Percentiles rank a stretch among this genome's conserved stretches.
phyloP scores from a whole-genome alignment of 2,329 filamentous ascomycete genomes.

The Stemphylium lycopersici region DNA sequence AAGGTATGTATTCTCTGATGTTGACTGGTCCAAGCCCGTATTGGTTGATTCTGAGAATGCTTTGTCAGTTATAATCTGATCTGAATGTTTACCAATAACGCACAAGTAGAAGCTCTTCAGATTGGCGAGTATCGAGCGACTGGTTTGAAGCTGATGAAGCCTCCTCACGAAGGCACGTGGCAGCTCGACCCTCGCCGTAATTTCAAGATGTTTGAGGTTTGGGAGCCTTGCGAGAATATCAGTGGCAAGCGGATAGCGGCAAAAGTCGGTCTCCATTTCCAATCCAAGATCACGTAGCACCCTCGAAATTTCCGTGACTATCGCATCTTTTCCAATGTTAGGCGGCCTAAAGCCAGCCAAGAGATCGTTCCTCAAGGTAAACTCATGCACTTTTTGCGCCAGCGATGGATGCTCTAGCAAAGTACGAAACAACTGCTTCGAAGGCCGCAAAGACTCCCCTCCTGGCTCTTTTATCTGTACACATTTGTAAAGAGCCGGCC shows the following conservation, averaged over 20 bases:
- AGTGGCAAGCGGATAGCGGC: conserved; percentile 7
- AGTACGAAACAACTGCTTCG: conserved; percentile 10
- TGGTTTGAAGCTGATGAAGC: conserved; percentile 6
- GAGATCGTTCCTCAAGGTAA: conserved; percentile 1
- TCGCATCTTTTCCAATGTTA: neutral
- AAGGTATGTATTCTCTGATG: conserved; percentile 1
- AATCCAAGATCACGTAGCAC: neutral
- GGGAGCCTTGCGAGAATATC: conserved; percentile 6
- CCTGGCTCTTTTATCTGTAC: conserved; percentile 1
- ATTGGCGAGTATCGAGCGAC: neutral
- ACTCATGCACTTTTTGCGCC: conserved; percentile 4
- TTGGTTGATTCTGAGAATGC: neutral
- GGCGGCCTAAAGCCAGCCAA: conserved; percentile 1
- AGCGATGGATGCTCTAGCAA: conserved; percentile 6
- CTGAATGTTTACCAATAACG: neutral
- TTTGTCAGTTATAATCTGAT: neutral
- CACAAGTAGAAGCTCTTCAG: conserved; percentile 15
- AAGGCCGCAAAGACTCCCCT: neutral
- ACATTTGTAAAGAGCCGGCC: conserved; percentile 13
- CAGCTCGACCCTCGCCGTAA: conserved; percentile 5
- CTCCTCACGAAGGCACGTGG: conserved; percentile 7
- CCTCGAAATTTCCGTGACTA: neutral
- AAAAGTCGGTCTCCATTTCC: conserved; percentile 8
- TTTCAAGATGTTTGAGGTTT: conserved; percentile 3
- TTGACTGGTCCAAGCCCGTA: conserved; percentile 6